Evolutionary conservation across 192 early-diverging fungal species (phyloP), one percentile per base, ranked within the genome.

Genomic region (Ambispora gerdemannii): DNA sequence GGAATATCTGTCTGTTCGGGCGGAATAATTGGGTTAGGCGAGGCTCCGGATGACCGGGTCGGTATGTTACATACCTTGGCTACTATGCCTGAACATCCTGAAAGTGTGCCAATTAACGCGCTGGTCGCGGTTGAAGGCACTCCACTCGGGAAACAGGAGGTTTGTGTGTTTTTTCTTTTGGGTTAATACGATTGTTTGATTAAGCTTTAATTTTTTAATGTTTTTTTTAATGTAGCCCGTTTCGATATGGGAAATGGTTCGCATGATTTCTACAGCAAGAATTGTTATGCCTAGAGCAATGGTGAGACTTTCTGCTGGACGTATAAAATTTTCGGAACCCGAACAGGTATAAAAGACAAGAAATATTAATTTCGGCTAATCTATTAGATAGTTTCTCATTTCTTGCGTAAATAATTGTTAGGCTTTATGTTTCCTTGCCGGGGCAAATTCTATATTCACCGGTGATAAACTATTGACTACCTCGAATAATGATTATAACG

Each of bases 381-480:
- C 22, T 53, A 20, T 53, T 53, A n/a, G 20, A 53, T 4, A 53
- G 15, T 53, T 53, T 4, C 20, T n/a, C 51, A 62, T 62, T 32
- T 2, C 22, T 43, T 43, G 10, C n/a, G 27, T 58, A 28, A 11
- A 58, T 33, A 31, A 31, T 52, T 51, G 15, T 34, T 56, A 69
- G 67, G 84, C 87, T 17, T 61, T 93, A 69, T 91, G 90, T 73
- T 93, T 93, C 77, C 84, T 90, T 83, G 85, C 90, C 15, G 91
- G 91, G 63, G 91, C 91, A 72, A 93, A 93, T 81, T 87, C 86
- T 20, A 89, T 93, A 71, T 93, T 93, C 64, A 93, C 91, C 31
- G 91, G 91, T 71, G 90, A 93, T 74, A 89, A 87, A 74, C 78
- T 93, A 43, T 76, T 93, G 60, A 93, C 91, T 30, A 93, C 91